These are phyloP conservation scores for Xylaria acuta DNA, from an alignment of 495 filamentous ascomycete species.

Conservation along the genomic window DNA sequence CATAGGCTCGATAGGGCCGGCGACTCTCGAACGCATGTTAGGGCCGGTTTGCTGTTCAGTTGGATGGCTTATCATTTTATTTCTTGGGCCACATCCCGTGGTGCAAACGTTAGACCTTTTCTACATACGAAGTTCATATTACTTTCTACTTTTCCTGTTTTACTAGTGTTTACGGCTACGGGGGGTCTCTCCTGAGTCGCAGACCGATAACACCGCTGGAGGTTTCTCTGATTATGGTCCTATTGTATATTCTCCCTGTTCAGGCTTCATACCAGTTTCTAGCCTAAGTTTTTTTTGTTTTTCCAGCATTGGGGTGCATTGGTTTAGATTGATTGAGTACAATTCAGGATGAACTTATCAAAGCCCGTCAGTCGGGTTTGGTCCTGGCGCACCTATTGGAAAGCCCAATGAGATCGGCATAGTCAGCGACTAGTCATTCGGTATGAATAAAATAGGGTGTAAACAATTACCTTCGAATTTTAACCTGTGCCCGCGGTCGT, in stretches of 20 bases:
- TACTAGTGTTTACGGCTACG: not conserved
- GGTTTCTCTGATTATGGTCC: not conserved
- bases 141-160: not conserved
- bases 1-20: not conserved
- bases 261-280: conserved; percentile 16
- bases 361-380: not conserved
- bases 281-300: not conserved
- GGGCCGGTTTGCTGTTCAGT: not conserved
- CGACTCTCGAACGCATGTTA: not conserved
- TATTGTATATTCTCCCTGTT: conserved; percentile 15
- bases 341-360: not conserved
- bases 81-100: not conserved
- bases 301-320: conserved; percentile 23
- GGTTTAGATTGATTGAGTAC: conserved; percentile 28
- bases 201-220: not conserved
- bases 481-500: not conserved
- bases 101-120: conserved; percentile 19
- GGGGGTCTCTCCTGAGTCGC: not conserved
- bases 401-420: conserved; percentile 11
- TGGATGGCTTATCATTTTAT: conserved; percentile 2
- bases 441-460: conserved; percentile 11
- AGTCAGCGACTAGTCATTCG: conserved; percentile 16
- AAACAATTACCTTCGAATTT: not conserved
- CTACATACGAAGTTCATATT: conserved; percentile 10
- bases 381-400: not conserved